Conservation (phyloP, 169 alveolate genomes). For the Perkinsus olseni region DNA sequence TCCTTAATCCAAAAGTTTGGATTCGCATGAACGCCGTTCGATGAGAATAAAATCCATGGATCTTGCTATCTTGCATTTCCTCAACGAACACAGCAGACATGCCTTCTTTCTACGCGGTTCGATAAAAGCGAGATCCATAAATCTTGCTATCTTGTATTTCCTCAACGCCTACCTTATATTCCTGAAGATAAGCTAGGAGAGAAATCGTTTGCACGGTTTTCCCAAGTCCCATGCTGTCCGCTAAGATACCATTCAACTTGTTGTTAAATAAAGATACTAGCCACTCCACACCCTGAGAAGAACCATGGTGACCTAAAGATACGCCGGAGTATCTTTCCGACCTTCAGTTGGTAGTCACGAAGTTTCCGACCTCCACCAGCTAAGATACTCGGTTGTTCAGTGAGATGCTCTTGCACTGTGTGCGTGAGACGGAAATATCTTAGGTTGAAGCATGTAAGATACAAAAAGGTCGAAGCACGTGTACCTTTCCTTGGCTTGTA, state of each 20-base stretch:
- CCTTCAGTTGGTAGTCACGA: conserved; percentile 68
- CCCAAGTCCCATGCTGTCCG: conserved; percentile 93
- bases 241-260: conserved; percentile 83
- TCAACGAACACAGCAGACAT: not conserved
- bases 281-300: conserved; percentile 72
- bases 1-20: too few relatives aligned
- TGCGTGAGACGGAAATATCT: conserved; percentile 71
- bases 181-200: conserved; percentile 74
- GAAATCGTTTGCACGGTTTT: conserved; percentile 88
- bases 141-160: too few relatives aligned
- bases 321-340: not conserved
- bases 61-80: too few relatives aligned
- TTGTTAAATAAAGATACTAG: conserved; percentile 79
- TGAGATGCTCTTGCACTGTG: conserved; percentile 67
- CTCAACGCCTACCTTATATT: conserved; percentile 40
- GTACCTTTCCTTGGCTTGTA: conserved; percentile 21
- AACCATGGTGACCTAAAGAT: not conserved
- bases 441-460: not conserved
- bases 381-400: conserved; percentile 60
- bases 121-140: not conserved
- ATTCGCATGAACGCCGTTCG: too few relatives aligned
- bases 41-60: too few relatives aligned
- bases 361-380: conserved; percentile 61
- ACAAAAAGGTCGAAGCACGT: not conserved
- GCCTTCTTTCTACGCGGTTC: not conserved